Evolutionary conservation across 306 rosid genomes (phyloP).

Genomic region (Abrus pulchellus): DNA sequence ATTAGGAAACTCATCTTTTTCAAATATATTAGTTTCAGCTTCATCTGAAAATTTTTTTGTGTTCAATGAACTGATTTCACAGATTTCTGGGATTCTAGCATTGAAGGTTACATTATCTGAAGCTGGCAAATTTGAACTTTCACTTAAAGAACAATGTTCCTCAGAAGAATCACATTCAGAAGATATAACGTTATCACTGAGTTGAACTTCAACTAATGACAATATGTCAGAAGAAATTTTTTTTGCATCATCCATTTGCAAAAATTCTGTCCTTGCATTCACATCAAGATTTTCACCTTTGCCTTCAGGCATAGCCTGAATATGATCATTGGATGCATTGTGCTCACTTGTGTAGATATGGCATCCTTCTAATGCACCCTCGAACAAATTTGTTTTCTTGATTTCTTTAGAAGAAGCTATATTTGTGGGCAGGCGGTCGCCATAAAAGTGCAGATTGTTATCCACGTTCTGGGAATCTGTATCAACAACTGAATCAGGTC

Average conservation of each 20-base stretch:
- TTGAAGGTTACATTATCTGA: slow-evolving; percentile 43
- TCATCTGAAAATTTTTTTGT: slow-evolving; percentile 40
- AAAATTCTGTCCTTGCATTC: slow-evolving; percentile 44
- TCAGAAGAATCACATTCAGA: slow-evolving; percentile 48
- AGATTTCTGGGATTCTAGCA: slow-evolving; percentile 35
- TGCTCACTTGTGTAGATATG: slow-evolving; percentile 40
- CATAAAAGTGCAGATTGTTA: slow-evolving; percentile 44
- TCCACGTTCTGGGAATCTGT: slow-evolving; percentile 39
- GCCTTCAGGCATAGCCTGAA: slow-evolving; percentile 42
- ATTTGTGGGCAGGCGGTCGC: slow-evolving; percentile 44
- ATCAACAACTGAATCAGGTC: slow-evolving; percentile 40
- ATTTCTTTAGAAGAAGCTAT: slow-evolving; percentile 50
- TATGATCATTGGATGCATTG: slow-evolving; percentile 37
- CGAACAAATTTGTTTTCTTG: slow-evolving; percentile 39
- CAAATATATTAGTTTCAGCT: slow-evolving; percentile 47
- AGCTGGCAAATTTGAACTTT: slow-evolving; percentile 45
- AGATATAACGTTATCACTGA: slow-evolving; percentile 31
- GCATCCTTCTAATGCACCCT: slow-evolving; percentile 43
- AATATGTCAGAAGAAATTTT: slow-evolving; percentile 43
- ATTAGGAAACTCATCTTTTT: slow-evolving; percentile 40
- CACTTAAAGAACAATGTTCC: slow-evolving; percentile 46
- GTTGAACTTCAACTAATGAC: slow-evolving; percentile 48
- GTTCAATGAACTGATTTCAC: slow-evolving; percentile 48
- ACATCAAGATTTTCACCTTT: slow-evolving; percentile 45
- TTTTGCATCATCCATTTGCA: slow-evolving; percentile 42